These are phyloP conservation scores for Tagetes erecta DNA, from an alignment of 129 eudicot species.

Conservation along the genomic window DNA sequence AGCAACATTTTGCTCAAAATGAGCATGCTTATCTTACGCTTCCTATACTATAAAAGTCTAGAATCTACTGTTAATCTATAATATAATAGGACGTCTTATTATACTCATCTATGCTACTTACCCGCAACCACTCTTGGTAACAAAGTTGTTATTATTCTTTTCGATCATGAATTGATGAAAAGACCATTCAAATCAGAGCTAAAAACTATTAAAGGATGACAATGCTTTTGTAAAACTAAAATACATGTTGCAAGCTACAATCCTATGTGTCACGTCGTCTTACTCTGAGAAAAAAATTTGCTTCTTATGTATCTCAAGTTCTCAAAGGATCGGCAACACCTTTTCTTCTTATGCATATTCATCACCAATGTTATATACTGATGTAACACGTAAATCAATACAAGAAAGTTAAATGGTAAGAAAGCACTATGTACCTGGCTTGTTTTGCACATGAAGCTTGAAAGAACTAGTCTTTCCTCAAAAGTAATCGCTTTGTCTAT, in stretches of 20 bases:
- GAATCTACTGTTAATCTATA: not conserved
- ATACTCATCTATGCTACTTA: slow-evolving; percentile 13
- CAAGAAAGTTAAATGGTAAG: not conserved
- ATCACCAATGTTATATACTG: not conserved
- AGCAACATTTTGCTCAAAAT: slow-evolving; percentile 4
- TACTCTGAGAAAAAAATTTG: not conserved
- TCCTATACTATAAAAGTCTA: slow-evolving; percentile 7
- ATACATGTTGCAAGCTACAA: not conserved
- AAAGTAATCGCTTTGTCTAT: slow-evolving; percentile 81
- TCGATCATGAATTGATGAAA: slow-evolving; percentile 6
- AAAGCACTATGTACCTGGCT: slow-evolving; percentile 63
- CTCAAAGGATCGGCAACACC: not conserved
- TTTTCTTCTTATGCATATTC: not conserved
- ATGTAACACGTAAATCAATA: not conserved
- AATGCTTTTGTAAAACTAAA: not conserved
- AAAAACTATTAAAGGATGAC: not conserved
- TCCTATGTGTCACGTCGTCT: not conserved
- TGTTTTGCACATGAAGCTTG: slow-evolving; percentile 92
- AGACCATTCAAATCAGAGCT: not conserved
- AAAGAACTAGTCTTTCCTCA: slow-evolving; percentile 79
- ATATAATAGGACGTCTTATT: slow-evolving; percentile 4
- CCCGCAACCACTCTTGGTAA: not conserved
- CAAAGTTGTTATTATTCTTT: not conserved
- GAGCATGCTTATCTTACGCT: slow-evolving; percentile 7
- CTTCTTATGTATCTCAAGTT: not conserved